A percentile compares a stretch with the other conserved stretches of the same genome.
Evolutionary conservation across 2,329 filamentous ascomycete species (phyloP).

Genomic region (Diplodia seriata): DNA sequence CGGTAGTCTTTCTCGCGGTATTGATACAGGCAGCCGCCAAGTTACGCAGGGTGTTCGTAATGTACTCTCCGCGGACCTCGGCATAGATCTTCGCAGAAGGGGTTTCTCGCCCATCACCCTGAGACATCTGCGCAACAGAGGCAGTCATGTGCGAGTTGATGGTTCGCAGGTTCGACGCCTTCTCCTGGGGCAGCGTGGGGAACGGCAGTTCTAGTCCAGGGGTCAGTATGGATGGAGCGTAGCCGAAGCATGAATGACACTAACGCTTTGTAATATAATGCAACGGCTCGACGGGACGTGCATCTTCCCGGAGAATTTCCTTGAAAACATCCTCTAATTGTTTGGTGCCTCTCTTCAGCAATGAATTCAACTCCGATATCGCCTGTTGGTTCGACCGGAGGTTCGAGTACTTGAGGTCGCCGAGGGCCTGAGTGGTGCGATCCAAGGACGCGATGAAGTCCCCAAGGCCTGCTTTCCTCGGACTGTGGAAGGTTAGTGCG

Average conservation of each 20-base stretch:
- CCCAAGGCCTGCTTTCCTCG: conserved; percentile 78
- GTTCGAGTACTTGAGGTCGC: conserved; percentile 87
- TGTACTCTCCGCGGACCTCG: conserved; percentile 83
- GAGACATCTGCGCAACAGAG: conserved; percentile 59
- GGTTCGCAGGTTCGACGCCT: conserved; percentile 75
- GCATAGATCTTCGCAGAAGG: conserved; percentile 83
- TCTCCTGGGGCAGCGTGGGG: conserved; percentile 78
- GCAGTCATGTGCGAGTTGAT: conserved; percentile 78
- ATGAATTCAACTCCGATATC: conserved; percentile 76
- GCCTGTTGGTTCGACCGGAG: conserved; percentile 90
- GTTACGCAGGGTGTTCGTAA: conserved; percentile 82
- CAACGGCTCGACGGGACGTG: conserved; percentile 78
- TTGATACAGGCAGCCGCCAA: conserved; percentile 81
- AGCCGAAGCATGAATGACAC: conserved; percentile 23
- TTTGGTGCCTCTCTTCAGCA: conserved; percentile 79
- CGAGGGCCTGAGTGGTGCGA: conserved; percentile 82
- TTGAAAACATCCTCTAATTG: conserved; percentile 87
- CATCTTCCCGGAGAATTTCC: conserved; percentile 77
- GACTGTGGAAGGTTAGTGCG: conserved; percentile 54
- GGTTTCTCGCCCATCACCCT: conserved; percentile 62
- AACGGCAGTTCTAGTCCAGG: conserved; percentile 68
- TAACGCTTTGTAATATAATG: conserved; percentile 90
- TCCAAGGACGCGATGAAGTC: conserved; percentile 91
- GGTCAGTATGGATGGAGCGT: conserved; percentile 12
- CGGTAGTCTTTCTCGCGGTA: conserved; percentile 75